Evolutionary conservation across 1,139 yeast species (phyloP), one percentile per base, ranked within the genome.

Genomic region (Lodderomyces theae): DNA sequence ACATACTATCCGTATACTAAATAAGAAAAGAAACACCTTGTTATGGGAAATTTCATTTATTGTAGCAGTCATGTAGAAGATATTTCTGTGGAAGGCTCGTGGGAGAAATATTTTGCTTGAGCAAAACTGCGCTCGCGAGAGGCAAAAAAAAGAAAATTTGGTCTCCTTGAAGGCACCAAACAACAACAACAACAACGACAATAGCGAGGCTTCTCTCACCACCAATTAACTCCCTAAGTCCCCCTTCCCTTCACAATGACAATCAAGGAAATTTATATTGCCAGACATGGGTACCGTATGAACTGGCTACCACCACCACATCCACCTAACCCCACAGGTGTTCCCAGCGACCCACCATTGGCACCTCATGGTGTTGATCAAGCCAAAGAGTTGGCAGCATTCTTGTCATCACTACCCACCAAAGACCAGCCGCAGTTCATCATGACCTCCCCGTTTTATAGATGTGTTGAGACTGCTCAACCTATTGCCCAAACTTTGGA

Each of bases 381-480:
- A 60, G 92, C 96, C 1, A 70, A 74, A 41, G 88, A 87, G 54
- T 65, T 87, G 42, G 90, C 86, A 0, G 72, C 64, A 17, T 79
- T 73, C 52, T 47, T 79, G 13, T 44, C 51, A 2, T 47, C 61
- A 1, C 56, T 79, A 15, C 65, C 68, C 0, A 46, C 53, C 2
- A 63, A 66, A 4, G 76, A 79, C 18, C 72, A 68, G 41, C 86
- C 90, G 1, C 80, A 82, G 46, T 65, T 81, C 39, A 73, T 87
- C 18, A 68, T 85, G 51, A 67, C 83, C 1, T 87, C 96, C 2
- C 97, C 97, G 0, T 90, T 88, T 59, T 89, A 87, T 59, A 68
- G 97, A 46, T 92, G 97, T 60, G 69, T 90, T 12, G 90, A 92
- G 58, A 89, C 97, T 0, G 77, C 85, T 3, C 74, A 77, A 35